Evolutionary conservation across 257 asterid species (phyloP).

Genomic region (Vinca minor): DNA sequence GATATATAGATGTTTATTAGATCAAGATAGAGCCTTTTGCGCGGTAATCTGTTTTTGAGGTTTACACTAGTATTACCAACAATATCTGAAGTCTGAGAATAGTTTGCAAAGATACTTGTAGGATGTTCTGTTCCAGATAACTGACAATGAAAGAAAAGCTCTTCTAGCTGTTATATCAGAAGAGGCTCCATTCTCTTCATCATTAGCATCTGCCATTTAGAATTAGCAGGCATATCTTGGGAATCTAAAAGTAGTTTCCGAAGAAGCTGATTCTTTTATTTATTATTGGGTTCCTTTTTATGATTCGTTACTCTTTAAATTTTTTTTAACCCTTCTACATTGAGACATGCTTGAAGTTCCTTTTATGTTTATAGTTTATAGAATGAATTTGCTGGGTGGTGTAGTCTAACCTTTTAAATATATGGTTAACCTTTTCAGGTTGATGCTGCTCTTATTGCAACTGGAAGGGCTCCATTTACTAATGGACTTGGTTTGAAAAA

Average conservation of each 20-base stretch:
- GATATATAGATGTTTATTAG: neutral
- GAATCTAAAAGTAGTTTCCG: neutral
- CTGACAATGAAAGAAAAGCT: neutral
- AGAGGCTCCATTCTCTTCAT: neutral
- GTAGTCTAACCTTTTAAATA: neutral
- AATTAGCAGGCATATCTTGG: neutral
- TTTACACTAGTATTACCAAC: neutral
- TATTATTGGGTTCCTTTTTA: neutral
- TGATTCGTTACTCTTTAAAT: too few relatives aligned
- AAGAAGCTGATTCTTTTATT: neutral
- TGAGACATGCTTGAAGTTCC: neutral
- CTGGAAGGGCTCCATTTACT: conserved; percentile 96
- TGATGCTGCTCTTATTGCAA: conserved; percentile 97
- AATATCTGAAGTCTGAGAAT: neutral
- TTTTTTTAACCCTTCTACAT: neutral
- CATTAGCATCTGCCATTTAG: neutral
- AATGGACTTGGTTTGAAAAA: conserved; percentile 94
- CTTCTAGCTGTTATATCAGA: neutral
- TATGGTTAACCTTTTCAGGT: conserved; percentile 42
- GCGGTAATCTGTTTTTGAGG: neutral
- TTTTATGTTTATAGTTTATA: neutral
- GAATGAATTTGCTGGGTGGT: neutral
- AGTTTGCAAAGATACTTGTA: neutral
- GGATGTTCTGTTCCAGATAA: neutral
- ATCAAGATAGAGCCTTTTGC: neutral